Percentiles rank a stretch among this genome's conserved stretches.
Evolutionary conservation across 331 rosid genomes (phyloP).

Genomic region (Saraca asoca): DNA sequence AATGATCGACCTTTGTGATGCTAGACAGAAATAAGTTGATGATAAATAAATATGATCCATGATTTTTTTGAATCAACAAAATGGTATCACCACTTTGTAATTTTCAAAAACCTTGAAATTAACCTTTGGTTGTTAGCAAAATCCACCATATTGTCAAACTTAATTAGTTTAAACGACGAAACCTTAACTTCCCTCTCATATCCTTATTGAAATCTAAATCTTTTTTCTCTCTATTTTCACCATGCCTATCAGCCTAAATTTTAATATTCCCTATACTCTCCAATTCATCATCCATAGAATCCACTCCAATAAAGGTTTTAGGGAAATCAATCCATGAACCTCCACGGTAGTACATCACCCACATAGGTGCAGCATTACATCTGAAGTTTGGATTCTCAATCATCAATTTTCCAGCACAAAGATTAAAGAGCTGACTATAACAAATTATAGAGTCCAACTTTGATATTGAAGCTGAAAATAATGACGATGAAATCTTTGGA

Average conservation of each 20-base stretch:
- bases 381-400: slow-evolving; percentile 42
- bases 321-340: slow-evolving; percentile 52
- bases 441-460: neutral
- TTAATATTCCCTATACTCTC: too few species aligned
- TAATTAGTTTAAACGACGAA: too few species aligned
- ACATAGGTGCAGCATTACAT: slow-evolving; percentile 42
- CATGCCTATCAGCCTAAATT: too few species aligned
- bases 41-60: slow-evolving; percentile 11
- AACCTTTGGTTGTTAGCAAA: too few species aligned
- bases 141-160: too few species aligned
- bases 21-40: slow-evolving; percentile 40
- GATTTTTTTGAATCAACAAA: slow-evolving; percentile 37
- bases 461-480: neutral
- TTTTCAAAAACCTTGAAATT: too few species aligned
- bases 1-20: slow-evolving; percentile 33
- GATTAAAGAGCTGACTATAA: slow-evolving; percentile 9
- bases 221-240: too few species aligned
- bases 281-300: too few species aligned
- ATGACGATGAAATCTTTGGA: slow-evolving; percentile 20
- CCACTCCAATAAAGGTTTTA: too few species aligned
- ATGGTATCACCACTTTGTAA: slow-evolving; percentile 18
- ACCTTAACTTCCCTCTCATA: too few species aligned
- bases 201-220: too few species aligned
- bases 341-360: slow-evolving; percentile 43
- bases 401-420: slow-evolving; percentile 22